Conservation (phyloP, 2,329 filamentous ascomycete genomes). For the Fusarium coicis region DNA sequence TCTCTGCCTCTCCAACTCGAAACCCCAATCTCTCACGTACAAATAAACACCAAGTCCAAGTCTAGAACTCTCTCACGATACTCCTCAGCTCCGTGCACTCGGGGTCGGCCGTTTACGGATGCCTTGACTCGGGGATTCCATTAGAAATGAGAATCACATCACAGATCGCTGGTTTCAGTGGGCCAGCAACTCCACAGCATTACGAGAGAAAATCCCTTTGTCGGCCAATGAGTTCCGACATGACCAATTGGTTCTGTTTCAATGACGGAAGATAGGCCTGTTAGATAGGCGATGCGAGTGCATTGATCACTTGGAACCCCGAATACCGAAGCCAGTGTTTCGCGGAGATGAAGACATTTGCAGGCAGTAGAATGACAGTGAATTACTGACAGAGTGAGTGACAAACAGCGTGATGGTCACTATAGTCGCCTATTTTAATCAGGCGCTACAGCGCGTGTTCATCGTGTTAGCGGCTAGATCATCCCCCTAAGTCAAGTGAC, state of each 20-base stretch:
- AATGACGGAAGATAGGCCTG: constrained; percentile 39
- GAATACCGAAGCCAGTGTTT: constrained; percentile 21
- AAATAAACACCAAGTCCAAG: background rate
- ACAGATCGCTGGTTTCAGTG: constrained; percentile 19
- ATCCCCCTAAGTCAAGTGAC: constrained; percentile 10
- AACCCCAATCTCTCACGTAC: background rate
- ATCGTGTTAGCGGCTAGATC: background rate
- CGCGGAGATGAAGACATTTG: background rate
- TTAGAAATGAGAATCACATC: constrained; percentile 31
- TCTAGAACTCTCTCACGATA: background rate
- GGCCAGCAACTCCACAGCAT: constrained; percentile 17
- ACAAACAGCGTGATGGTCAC: background rate
- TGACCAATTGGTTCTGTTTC: constrained; percentile 34
- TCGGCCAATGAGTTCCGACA: constrained; percentile 5
- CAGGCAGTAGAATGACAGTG: background rate
- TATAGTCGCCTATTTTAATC: background rate
- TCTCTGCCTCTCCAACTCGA: background rate
- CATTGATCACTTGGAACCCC: constrained; percentile 22
- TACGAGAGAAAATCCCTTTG: constrained; percentile 21
- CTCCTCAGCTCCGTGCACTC: background rate
- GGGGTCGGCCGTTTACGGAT: constrained; percentile 26
- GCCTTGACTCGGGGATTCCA: constrained; percentile 22
- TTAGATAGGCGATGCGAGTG: constrained; percentile 28
- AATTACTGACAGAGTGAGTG: background rate
- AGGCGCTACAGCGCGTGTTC: background rate